Percentiles rank a stretch among this genome's conserved stretches.
Evolutionary conservation across 1,139 yeast species (phyloP).

Genomic region (Wickerhamomyces sp.): DNA sequence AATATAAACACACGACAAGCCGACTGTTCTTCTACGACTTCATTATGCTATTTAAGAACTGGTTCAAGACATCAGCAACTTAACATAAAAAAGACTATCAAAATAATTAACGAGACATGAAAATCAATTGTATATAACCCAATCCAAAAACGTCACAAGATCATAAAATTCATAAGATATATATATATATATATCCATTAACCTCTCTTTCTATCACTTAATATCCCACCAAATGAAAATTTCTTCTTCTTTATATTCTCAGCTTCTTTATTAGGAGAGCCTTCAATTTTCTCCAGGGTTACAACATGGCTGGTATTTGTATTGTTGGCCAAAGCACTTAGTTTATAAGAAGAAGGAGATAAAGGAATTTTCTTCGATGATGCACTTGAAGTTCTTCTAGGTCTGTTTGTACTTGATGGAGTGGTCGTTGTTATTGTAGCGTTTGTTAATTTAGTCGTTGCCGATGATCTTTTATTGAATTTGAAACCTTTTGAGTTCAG

Average conservation of each 20-base stretch:
- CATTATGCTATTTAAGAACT: constrained; percentile 29
- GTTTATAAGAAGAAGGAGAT: constrained; percentile 22
- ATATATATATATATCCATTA: background rate
- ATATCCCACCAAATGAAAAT: background rate
- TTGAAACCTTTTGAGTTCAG: constrained; percentile 8
- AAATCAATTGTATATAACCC: background rate
- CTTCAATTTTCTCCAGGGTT: constrained; percentile 18
- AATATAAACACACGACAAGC: constrained; percentile 47
- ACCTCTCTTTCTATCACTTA: background rate
- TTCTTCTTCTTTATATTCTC: background rate
- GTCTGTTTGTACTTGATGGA: constrained; percentile 9
- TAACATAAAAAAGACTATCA: background rate
- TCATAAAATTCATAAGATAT: background rate
- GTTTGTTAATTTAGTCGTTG: constrained; percentile 8
- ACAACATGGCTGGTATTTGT: constrained; percentile 2
- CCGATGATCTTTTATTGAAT: constrained; percentile 5
- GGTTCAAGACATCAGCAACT: constrained; percentile 6
- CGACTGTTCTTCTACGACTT: constrained; percentile 56
- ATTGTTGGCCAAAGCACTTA: constrained; percentile 15
- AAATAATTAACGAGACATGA: background rate
- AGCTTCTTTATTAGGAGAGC: constrained; percentile 17
- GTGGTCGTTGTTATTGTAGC: constrained; percentile 10
- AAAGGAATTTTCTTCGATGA: constrained; percentile 13
- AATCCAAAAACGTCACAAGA: too few relatives aligned
- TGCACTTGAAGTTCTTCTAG: constrained; percentile 1